A percentile compares a stretch with the other conserved stretches of the same genome.
These are phyloP conservation scores for Candida argentea DNA, from an alignment of 805 yeast genomes.

Conservation along the genomic window DNA sequence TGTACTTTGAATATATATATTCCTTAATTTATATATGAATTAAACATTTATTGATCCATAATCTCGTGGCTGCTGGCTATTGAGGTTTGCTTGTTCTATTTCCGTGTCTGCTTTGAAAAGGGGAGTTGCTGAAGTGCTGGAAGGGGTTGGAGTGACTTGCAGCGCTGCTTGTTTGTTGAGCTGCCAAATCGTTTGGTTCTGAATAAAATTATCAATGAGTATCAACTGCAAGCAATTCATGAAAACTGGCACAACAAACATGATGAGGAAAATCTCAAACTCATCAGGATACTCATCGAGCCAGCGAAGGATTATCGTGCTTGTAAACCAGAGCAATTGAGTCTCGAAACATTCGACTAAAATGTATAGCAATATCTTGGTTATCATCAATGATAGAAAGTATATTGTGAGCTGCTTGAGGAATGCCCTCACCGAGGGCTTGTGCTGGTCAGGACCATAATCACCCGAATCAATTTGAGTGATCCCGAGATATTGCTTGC, in stretches of 20 bases:
- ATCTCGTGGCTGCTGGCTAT: too few species aligned
- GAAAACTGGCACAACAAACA: constrained; percentile 69
- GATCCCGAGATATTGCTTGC: constrained; percentile 32
- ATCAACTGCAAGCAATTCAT: constrained; percentile 68
- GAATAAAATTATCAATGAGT: constrained; percentile 65
- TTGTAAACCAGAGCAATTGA: constrained; percentile 38
- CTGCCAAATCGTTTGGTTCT: constrained; percentile 35
- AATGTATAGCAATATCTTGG: constrained; percentile 56
- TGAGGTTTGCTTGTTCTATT: too few species aligned
- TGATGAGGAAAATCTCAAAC: constrained; percentile 75
- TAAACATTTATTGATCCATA: too few species aligned
- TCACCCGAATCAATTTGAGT: constrained; percentile 43
- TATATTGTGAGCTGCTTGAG: constrained; percentile 65
- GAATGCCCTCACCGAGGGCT: constrained; percentile 41
- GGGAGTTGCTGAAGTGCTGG: constrained; percentile 1
- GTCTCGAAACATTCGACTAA: constrained; percentile 58
- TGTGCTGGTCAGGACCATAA: constrained; percentile 56
- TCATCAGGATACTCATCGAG: constrained; percentile 65
- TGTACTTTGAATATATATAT: too few species aligned
- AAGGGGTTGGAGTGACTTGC: constrained; percentile 7
- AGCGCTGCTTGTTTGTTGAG: constrained; percentile 19
- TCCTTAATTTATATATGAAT: too few species aligned
- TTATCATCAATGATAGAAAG: constrained; percentile 48
- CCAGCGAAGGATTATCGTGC: constrained; percentile 75
- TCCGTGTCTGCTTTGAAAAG: too few species aligned